Conservation (phyloP, 2,329 filamentous ascomycete genomes). For the Calonectria honghensis region DNA sequence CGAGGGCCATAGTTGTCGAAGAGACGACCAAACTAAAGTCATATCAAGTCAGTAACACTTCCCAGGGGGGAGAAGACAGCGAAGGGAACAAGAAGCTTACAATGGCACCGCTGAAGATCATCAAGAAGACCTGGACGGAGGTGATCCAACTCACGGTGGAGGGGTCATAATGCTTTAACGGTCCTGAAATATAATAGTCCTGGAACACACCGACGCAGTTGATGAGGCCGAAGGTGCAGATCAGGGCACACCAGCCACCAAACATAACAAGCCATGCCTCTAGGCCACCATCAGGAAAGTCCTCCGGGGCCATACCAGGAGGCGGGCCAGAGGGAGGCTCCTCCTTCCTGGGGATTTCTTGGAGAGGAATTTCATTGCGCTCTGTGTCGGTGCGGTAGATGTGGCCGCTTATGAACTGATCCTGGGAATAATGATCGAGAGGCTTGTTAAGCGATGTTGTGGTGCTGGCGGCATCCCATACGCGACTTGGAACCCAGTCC, state of each 20-base stretch:
- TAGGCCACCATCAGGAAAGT: slow-evolving; percentile 76
- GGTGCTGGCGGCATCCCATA: slow-evolving; percentile 2
- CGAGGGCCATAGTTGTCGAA: slow-evolving; percentile 80
- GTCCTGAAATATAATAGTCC: slow-evolving; percentile 72
- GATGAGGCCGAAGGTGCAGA: slow-evolving; percentile 67
- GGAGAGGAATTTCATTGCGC: slow-evolving; percentile 29
- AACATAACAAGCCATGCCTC: slow-evolving; percentile 76
- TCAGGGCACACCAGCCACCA: slow-evolving; percentile 65
- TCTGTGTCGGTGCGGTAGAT: slow-evolving; percentile 55
- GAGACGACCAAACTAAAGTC: slow-evolving; percentile 71
- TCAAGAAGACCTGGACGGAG: slow-evolving; percentile 70
- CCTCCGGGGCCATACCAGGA: slow-evolving; percentile 64
- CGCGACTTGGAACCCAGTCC: neutral
- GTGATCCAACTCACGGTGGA: slow-evolving; percentile 77
- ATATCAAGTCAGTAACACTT: slow-evolving; percentile 20
- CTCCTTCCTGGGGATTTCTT: slow-evolving; percentile 30
- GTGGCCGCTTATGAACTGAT: slow-evolving; percentile 44
- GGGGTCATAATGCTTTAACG: slow-evolving; percentile 67
- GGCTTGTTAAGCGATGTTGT: slow-evolving; percentile 16
- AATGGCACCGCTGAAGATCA: slow-evolving; percentile 69
- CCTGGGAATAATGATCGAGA: slow-evolving; percentile 22
- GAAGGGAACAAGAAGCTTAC: slow-evolving; percentile 60
- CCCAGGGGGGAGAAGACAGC: neutral
- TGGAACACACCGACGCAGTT: slow-evolving; percentile 74
- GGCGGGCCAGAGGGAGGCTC: slow-evolving; percentile 50